Conservation (phyloP, 2,329 filamentous ascomycete species). For the Cladosporium colombiae region DNA sequence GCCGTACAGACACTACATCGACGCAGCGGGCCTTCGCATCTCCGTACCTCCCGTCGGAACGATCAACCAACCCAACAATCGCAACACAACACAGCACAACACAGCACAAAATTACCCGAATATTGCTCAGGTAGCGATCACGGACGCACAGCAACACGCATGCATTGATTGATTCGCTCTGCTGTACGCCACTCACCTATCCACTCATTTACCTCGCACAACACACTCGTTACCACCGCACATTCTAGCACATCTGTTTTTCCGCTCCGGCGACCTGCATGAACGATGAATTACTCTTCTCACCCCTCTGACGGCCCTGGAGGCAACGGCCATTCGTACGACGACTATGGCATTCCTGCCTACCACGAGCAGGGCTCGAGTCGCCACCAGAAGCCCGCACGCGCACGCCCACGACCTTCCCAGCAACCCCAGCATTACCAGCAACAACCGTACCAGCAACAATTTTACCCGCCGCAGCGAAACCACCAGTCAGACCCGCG, state of each 20-base stretch:
- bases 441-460: conserved; percentile 2
- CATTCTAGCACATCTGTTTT: background rate
- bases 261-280: conserved; percentile 16
- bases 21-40: conserved; percentile 6
- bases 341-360: conserved; percentile 18
- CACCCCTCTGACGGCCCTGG: conserved; percentile 1
- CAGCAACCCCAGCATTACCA: background rate
- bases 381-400: conserved; percentile 2
- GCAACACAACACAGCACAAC: background rate
- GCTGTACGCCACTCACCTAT: conserved; percentile 9
- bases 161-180: conserved; percentile 18
- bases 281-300: conserved; percentile 17
- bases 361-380: conserved; percentile 17
- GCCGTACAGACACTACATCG: conserved; percentile 1
- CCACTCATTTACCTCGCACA: conserved; percentile 11
- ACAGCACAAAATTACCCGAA: background rate
- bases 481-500: conserved; percentile 13
- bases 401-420: background rate
- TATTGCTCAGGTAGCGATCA: conserved; percentile 14
- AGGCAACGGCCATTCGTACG: conserved; percentile 9
- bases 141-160: conserved; percentile 12
- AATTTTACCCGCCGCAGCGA: background rate
- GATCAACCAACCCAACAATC: conserved; percentile 11
- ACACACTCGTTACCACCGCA: background rate
- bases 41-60: conserved; percentile 13